These are phyloP conservation scores for Aspergillus carlsbadensis DNA, from an alignment of 495 filamentous ascomycete genomes.

Conservation along the genomic window DNA sequence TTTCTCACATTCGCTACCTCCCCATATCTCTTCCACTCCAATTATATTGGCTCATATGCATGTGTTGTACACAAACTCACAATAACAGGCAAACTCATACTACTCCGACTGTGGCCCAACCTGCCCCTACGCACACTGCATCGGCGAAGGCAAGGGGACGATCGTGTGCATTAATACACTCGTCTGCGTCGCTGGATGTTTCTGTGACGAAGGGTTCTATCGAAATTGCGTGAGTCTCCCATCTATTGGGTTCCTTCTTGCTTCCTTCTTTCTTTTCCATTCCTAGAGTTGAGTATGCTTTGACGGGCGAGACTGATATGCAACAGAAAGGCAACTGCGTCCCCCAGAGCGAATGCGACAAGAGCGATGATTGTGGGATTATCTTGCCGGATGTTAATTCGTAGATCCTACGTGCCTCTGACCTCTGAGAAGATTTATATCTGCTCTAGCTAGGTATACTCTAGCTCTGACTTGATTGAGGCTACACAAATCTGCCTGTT, in stretches of 20 bases:
- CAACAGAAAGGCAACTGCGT: neutral
- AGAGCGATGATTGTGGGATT: neutral
- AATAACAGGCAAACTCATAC: slow-evolving; percentile 4
- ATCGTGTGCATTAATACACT: neutral
- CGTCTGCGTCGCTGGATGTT: neutral
- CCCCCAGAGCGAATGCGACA: neutral
- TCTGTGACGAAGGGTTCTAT: neutral
- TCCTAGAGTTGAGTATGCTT: no score
- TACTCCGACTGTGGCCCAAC: neutral
- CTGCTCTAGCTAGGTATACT: no score
- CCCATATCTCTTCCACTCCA: no score
- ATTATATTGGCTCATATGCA: no score
- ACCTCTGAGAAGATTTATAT: no score
- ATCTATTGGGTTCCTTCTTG: neutral
- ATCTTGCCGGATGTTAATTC: neutral
- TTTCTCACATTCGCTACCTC: no score
- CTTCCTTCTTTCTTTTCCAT: neutral
- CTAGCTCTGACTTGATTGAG: no score
- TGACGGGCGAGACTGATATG: neutral
- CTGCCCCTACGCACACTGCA: neutral
- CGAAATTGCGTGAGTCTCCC: neutral
- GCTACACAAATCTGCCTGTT: no score
- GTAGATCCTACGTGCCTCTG: no score
- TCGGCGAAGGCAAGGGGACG: neutral
- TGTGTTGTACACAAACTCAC: no score